Evolutionary conservation across 2,329 filamentous ascomycete genomes (phyloP), one percentile per base, ranked within the genome.

Genomic region (Fusarium chaquense): DNA sequence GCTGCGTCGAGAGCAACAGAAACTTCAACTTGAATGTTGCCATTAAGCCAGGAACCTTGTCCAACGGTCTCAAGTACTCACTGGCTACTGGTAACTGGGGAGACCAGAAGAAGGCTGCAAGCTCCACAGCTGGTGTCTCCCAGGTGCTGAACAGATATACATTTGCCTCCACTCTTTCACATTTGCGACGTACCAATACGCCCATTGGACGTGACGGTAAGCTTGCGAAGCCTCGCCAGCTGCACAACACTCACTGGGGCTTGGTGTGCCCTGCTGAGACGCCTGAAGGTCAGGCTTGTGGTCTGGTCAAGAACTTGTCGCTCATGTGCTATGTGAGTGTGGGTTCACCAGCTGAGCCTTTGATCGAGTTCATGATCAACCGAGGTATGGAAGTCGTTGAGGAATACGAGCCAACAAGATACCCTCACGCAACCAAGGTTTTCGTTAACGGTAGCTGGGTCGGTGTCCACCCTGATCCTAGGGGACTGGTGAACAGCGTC

Each of bases 391-490:
- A 98, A 77, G 89, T 98, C 3, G 86, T 99, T 1, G 96, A 99
- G 78, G 96, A 99, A 78, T 99, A 98, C 75, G 93, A 96, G 77
- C 92, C 93, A 8, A 84, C 91, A 64, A 86, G 91, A 53, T 95
- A 94, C 57, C 95, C 95, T 1, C 92, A 97, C 76, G 94, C 95
- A 8, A 99, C 96, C 54, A 99, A 99, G 83, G 91, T 99, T 47
- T 99, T 99, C 76, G 92, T 99, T 74, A 98, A 99, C 76, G 96
- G 96, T 79, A 93, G 95, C 7, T 99, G 97, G 97, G 94, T 98
- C 47, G 97, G 96, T 81, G 91, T 98, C 16, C 94, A 98, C 76
- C 89, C 93, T 71, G 93, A 98, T 74, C 93, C 96, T 12, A 91
- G 92, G 72, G 90, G 94, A 74, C 86, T 99, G 43, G 94, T 97